Evolutionary conservation across 2,329 filamentous ascomycete species (phyloP).

Genomic region (Cladophialophora carrionii): DNA sequence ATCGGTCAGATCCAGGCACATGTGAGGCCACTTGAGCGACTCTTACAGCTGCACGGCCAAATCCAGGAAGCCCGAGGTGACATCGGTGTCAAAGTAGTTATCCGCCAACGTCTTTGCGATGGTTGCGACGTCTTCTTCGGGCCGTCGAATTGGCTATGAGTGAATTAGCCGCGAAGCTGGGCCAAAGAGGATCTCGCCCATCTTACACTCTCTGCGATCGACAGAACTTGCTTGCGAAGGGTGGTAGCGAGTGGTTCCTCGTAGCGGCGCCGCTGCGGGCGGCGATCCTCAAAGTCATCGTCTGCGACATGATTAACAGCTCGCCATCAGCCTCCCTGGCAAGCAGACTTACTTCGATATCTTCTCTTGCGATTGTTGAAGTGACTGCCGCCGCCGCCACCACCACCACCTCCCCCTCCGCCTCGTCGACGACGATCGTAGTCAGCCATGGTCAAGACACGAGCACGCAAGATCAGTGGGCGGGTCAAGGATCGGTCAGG

Average conservation of each 20-base stretch:
- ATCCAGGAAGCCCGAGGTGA: conserved; percentile 72
- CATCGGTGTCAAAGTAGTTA: conserved; percentile 81
- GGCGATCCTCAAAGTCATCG: conserved; percentile 76
- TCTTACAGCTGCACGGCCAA: conserved; percentile 73
- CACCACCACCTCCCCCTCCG: conserved; percentile 31
- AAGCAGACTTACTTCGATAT: conserved; percentile 67
- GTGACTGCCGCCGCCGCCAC: conserved; percentile 42
- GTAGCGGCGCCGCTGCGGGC: conserved; percentile 72
- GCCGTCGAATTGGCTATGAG: conserved; percentile 60
- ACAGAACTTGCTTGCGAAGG: conserved; percentile 76
- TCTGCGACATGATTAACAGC: conserved; percentile 44
- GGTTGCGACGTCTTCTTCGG: conserved; percentile 74
- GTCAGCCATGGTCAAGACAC: conserved; percentile 53
- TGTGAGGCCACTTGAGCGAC: background rate
- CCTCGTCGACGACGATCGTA: conserved; percentile 54
- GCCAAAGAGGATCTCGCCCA: background rate
- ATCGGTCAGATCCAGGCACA: conserved; percentile 17
- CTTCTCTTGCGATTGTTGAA: conserved; percentile 73
- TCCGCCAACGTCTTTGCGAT: conserved; percentile 79
- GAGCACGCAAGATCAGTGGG: background rate
- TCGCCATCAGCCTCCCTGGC: conserved; percentile 9
- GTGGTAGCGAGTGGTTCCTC: conserved; percentile 72
- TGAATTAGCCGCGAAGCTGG: conserved; percentile 9
- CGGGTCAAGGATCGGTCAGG: background rate
- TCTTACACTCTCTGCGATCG: conserved; percentile 73